phyloP scores from a whole-genome alignment of 1,284 basidiomycete species.

The Vanrija sp. region DNA sequence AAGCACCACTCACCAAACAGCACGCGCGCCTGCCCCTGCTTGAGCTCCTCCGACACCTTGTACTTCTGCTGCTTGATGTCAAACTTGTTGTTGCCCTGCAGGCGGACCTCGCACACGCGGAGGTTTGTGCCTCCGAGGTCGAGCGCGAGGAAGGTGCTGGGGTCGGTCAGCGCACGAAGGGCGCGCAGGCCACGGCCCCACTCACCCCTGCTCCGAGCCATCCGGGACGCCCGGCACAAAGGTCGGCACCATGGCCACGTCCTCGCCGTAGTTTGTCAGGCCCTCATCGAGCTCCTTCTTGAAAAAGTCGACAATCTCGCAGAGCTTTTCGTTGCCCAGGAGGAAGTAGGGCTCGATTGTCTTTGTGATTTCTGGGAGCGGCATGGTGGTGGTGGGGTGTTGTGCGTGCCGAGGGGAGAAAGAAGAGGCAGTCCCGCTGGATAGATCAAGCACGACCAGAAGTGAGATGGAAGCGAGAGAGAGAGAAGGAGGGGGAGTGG shows the following conservation, averaged over 20 bases:
- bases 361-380: conserved; percentile 28
- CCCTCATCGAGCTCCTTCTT: conserved; percentile 71
- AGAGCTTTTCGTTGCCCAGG: conserved; percentile 60
- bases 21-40: conserved; percentile 76
- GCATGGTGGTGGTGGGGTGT: background rate
- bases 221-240: conserved; percentile 87
- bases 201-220: conserved; percentile 84
- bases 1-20: conserved; percentile 65
- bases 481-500: too few species aligned
- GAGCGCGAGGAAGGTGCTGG: conserved; percentile 84
- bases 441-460: too few species aligned
- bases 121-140: conserved; percentile 94
- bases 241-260: conserved; percentile 89
- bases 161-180: conserved; percentile 4
- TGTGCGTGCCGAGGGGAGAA: too few species aligned
- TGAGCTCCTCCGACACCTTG: conserved; percentile 81
- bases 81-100: conserved; percentile 86
- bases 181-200: conserved; percentile 22
- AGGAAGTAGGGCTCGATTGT: conserved; percentile 64
- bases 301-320: conserved; percentile 71
- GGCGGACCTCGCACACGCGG: conserved; percentile 88
- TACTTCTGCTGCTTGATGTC: conserved; percentile 87
- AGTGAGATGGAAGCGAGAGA: too few species aligned
- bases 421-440: too few species aligned
- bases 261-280: conserved; percentile 63